Base-by-base conservation (phyloP, 192 early-diverging fungal genomes). In the Coemansia brasiliensis region DNA sequence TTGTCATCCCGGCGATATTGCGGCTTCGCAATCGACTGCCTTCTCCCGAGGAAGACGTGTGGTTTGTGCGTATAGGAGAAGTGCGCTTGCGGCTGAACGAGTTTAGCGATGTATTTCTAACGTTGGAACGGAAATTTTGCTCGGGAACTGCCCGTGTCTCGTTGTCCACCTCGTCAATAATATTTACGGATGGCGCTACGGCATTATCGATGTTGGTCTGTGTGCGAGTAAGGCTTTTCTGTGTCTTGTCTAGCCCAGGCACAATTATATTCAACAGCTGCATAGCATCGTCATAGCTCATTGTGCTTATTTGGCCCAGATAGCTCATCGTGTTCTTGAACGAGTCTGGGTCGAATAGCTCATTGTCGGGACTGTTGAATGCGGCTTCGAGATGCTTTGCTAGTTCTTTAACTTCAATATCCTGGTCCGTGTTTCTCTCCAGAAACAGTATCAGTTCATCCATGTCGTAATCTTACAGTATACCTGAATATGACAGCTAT, bases 11-110 rank as follows among this genome's bases (percentile, higher is more conserved):
- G 2, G 65, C 59, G 4, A 65, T 9, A 35, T 69, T 65, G 25
- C 66, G 56, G 29, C 60, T 53, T 10, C 55, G 55, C 26, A 79
- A 61, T 35, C 55, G 64, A 21, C 32, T 44, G 25, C 69, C 76
- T 41, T 68, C 76, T 4, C 62, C 57, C 5, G 55, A 43, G 1
- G 75, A 67, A 0, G 69, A 52, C 7, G 40, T 5, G 7, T 54
- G 61, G 11, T 55, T 18, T 21, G 44, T 46, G 16, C 44, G 49
- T 3, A 41, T 27, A 1, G 48, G 52, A 5, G 69, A 61, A 5
- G 53, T 67, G 45, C 55, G 46, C 32, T 35, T 52, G 40, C 65
- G 70, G 35, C 40, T 52, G 21, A 45, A 44, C n/a, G 61, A 26
- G 8, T 59, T 65, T 10, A 72, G 49, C 11, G 59, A 46, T 21